Base-by-base conservation (phyloP, 2,329 filamentous ascomycete genomes). In the Moelleriella libera region DNA sequence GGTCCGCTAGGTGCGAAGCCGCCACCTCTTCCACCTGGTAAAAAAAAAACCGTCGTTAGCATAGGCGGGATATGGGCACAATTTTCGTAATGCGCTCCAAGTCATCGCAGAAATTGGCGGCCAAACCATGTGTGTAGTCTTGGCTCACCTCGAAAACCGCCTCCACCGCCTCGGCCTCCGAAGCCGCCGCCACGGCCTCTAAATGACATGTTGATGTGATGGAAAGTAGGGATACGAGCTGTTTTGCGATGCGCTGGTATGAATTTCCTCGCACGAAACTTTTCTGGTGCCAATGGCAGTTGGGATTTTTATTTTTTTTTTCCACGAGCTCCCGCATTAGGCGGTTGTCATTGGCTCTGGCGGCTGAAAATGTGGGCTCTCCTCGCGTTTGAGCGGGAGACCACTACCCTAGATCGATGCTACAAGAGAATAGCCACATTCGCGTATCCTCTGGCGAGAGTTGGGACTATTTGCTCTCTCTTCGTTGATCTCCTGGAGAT, bases 151-250 rank as follows among this genome's bases (percentile, higher is more conserved):
- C 53, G 43, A 32, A 52, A 54, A 28, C 52, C 52, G 29, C 52
- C 52, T n/a, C 50, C 48, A 30, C 53, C 49, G 14, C 49, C 52
- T 44, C 52, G 50, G 43, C 50, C 48, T 45, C 53, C 51, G 48
- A 50, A 50, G 50, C 52, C 53, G 44, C 51, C 51, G 34, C 53
- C 50, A 44, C 51, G 49, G 37, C 53, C 53, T 54, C 53, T 47
- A 34, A 53, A 54, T 39, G 53, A 54, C 53, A 54, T 54, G 39
- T 45, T 50, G 41, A 43, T 21, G 41, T 44, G 45, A n/a, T 45
- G 37, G 12, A 12, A 2, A 40, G 10, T 6, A 9, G 40, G 43
- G 28, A 40, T 42, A 40, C 12, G 39, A 30, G 30, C 49, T 48
- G 49, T 29, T 14, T 21, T 41, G 34, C 32, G 44, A 12, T 45